Evolutionary conservation across 495 filamentous ascomycete species (phyloP), one percentile per base, ranked within the genome.

Genomic region (Pyrenopolyporus hunteri): DNA sequence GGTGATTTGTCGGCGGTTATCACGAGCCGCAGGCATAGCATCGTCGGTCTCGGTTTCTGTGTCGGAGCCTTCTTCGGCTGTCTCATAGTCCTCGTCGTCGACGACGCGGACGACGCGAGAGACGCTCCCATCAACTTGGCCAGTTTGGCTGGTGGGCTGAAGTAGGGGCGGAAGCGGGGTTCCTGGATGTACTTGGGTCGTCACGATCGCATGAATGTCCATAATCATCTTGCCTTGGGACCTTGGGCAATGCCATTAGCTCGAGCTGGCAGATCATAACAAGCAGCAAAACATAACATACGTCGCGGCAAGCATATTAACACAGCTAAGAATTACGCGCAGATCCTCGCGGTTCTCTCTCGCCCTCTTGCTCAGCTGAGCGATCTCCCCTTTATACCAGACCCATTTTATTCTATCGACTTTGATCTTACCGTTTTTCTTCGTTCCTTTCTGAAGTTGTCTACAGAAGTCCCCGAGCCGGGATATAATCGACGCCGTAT

Each of bases 181-280:
- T 13, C 19, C 7, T 8, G 19, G 36, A 9, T 20, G 35, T 3
- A 2, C 10, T 23, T 31, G 33, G 3, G 42, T 57, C 5, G 16
- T 48, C 20, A 48, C 23, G 9, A 57, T 48, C 14, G 53, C 17
- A 7, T 52, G 39, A 14, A 63, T 57, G 35, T 57, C 59, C 13
- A 57, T 5, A 3, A 63, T 20, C 46, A 63, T 57, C 23, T 11
- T 57, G 4, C 46, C 52, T 6, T 51, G 28, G 3, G 44, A 31
- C 22, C 51, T 63, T 26, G 16, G 25, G 5, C 14, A 2, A n/a
- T n/a, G n/a, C 1, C 6, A 9, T 55, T 5, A 62, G 44, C 4
- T 6, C 35, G 2, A 51, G 0, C 3, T 44, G 11, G 23, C 9
- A 10, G 6, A 5, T 1, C 6, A 20, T 0, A 25, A 10, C 0